Percentiles rank a stretch among this genome's conserved stretches.
Evolutionary conservation across 2,329 filamentous ascomycete species (phyloP).

Genomic region (Epichloe aotearoae): DNA sequence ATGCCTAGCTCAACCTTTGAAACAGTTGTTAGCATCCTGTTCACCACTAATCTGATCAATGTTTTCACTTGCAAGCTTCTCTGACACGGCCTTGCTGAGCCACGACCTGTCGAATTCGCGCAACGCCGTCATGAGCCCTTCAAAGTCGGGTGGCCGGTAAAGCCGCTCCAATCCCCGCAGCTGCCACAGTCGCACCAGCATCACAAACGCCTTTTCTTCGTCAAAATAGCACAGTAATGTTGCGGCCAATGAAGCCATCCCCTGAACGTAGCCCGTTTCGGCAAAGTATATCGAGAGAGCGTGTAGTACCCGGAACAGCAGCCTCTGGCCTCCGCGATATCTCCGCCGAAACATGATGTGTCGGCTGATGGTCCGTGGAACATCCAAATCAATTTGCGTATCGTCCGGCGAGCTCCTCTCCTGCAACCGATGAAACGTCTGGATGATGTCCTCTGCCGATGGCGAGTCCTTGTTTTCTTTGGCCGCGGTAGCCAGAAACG

Average conservation of each 20-base stretch:
- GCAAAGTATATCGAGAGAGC: conserved; percentile 84
- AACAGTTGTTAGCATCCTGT: background rate
- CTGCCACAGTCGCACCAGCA: conserved; percentile 92
- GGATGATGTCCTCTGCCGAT: conserved; percentile 58
- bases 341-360: conserved; percentile 95
- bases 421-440: conserved; percentile 60
- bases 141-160: conserved; percentile 65
- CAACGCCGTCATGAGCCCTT: conserved; percentile 73
- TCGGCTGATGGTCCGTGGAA: conserved; percentile 83
- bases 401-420: conserved; percentile 71
- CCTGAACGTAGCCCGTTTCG: conserved; percentile 88
- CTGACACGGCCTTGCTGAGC: conserved; percentile 69
- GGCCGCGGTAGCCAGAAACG: conserved; percentile 72
- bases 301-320: conserved; percentile 87
- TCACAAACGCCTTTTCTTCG: conserved; percentile 86
- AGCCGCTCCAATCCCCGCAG: conserved; percentile 73
- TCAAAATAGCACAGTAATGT: conserved; percentile 95
- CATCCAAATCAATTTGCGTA: conserved; percentile 92
- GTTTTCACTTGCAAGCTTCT: conserved; percentile 54
- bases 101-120: conserved; percentile 75
- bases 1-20: conserved; percentile 61
- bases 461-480: conserved; percentile 45
- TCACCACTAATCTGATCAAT: no score
- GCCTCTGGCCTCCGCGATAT: conserved; percentile 81
- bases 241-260: conserved; percentile 88